These are phyloP conservation scores for Rhynchospora breviuscula DNA, from an alignment of 176 grass and related monocot species.

Conservation along the genomic window DNA sequence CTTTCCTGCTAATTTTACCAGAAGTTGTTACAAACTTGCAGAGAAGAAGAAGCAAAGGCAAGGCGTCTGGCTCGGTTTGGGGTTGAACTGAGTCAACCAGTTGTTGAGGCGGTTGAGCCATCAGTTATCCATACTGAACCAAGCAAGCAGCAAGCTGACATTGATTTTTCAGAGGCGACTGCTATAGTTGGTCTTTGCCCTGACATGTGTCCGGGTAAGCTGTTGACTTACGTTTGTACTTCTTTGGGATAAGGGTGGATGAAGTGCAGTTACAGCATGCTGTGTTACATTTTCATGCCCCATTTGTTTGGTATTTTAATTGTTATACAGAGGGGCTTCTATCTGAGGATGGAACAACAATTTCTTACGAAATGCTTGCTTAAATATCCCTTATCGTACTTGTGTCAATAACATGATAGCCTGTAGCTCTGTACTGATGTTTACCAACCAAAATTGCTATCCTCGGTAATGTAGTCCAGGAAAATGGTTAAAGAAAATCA, in stretches of 20 bases:
- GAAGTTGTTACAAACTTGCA: slow-evolving; percentile 9
- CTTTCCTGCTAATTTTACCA: slow-evolving; percentile 13
- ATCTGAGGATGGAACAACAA: background rate
- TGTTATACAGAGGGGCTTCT: background rate
- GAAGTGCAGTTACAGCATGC: background rate
- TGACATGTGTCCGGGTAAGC: slow-evolving; percentile 92
- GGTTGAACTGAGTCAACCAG: slow-evolving; percentile 62
- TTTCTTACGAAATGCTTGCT: slow-evolving; percentile 1
- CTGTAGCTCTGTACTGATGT: background rate
- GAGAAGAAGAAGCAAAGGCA: slow-evolving; percentile 84
- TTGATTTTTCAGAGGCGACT: slow-evolving; percentile 41
- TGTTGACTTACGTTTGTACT: slow-evolving; percentile 9
- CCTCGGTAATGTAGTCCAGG: background rate
- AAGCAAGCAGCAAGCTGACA: slow-evolving; percentile 44
- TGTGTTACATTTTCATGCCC: background rate
- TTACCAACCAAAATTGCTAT: background rate
- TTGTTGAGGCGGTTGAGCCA: slow-evolving; percentile 40
- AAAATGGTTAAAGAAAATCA: background rate
- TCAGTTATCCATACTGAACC: slow-evolving; percentile 31
- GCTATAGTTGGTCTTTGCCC: slow-evolving; percentile 66
- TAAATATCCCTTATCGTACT: background rate
- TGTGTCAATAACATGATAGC: background rate
- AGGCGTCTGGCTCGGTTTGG: slow-evolving; percentile 74
- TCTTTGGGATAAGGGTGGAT: background rate
- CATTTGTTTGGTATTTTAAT: background rate